Conservation (phyloP, 768 basidiomycete species). For the Fistulinella prunicolor region DNA sequence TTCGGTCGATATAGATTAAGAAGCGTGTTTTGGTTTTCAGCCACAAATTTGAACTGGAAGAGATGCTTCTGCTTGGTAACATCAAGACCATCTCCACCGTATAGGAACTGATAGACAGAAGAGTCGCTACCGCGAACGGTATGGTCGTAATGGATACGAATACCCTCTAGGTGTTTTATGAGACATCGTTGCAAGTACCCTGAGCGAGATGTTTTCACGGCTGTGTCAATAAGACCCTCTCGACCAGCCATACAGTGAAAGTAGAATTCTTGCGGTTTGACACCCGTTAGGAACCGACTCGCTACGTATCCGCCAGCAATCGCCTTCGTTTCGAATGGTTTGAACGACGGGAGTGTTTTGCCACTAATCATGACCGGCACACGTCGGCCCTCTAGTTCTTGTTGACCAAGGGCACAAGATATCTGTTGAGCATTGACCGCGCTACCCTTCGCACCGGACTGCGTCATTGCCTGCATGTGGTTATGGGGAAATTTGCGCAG, state of each 20-base stretch:
- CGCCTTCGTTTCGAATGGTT: conserved; percentile 95
- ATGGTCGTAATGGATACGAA: conserved; percentile 96
- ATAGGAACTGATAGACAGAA: conserved; percentile 92
- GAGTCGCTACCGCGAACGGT: conserved; percentile 95
- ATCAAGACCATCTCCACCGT: conserved; percentile 95
- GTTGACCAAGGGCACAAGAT: conserved; percentile 96
- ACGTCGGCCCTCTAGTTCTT: conserved; percentile 96
- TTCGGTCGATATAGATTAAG: conserved; percentile 68
- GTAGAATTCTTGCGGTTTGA: conserved; percentile 98
- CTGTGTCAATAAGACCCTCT: conserved; percentile 98
- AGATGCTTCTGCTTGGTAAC: conserved; percentile 98
- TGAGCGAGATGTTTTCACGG: conserved; percentile 97
- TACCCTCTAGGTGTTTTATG: conserved; percentile 97
- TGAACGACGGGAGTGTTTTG: conserved; percentile 96
- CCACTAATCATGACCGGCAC: conserved; percentile 99
- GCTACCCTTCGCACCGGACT: conserved; percentile 97
- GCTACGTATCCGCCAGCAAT: conserved; percentile 98
- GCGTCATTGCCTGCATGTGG: conserved; percentile 99
- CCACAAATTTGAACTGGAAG: conserved; percentile 89
- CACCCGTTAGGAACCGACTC: conserved; percentile 96
- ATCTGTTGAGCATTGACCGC: conserved; percentile 97
- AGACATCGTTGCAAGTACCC: conserved; percentile 97
- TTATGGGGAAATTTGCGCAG: conserved; percentile 95
- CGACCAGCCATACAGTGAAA: conserved; percentile 99
- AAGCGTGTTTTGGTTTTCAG: conserved; percentile 78